Evolutionary conservation across 306 rosid species (phyloP).

Genomic region (Astragalus glycyphyllos): DNA sequence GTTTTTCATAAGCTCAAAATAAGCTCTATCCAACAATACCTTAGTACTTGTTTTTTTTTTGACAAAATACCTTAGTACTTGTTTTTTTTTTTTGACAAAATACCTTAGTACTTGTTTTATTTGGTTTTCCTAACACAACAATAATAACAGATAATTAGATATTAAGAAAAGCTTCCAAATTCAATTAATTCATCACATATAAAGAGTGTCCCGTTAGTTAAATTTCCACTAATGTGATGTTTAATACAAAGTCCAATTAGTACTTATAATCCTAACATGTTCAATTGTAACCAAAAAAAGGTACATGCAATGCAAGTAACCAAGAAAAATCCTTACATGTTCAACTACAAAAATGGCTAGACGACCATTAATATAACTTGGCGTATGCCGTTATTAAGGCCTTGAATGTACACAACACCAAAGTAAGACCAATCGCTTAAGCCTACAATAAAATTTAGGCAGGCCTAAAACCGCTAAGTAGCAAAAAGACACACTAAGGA

Average conservation of each 20-base stretch:
- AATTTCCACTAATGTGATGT: slow-evolving; percentile 43
- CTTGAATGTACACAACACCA: slow-evolving; percentile 36
- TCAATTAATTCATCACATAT: too few species aligned
- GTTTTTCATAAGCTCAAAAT: too few species aligned
- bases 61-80: too few species aligned
- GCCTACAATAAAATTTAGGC: slow-evolving; percentile 15
- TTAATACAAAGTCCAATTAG: slow-evolving; percentile 20
- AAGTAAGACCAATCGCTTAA: slow-evolving; percentile 27
- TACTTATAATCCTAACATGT: background rate
- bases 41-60: too few species aligned
- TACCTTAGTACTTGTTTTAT: too few species aligned
- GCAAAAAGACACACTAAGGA: background rate
- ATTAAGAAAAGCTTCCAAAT: too few species aligned
- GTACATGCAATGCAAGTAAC: too few species aligned
- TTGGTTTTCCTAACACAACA: too few species aligned
- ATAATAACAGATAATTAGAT: too few species aligned
- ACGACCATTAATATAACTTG: slow-evolving; percentile 12
- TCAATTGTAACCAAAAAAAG: background rate
- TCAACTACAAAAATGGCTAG: slow-evolving; percentile 27
- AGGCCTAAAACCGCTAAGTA: slow-evolving; percentile 47
- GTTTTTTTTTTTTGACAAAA: too few species aligned
- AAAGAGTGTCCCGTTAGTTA: background rate
- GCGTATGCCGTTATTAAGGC: background rate
- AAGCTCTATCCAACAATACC: too few species aligned
- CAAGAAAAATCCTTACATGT: background rate